phyloP scores from a whole-genome alignment of 2,329 filamentous ascomycete species.

The Endothia cerciana region DNA sequence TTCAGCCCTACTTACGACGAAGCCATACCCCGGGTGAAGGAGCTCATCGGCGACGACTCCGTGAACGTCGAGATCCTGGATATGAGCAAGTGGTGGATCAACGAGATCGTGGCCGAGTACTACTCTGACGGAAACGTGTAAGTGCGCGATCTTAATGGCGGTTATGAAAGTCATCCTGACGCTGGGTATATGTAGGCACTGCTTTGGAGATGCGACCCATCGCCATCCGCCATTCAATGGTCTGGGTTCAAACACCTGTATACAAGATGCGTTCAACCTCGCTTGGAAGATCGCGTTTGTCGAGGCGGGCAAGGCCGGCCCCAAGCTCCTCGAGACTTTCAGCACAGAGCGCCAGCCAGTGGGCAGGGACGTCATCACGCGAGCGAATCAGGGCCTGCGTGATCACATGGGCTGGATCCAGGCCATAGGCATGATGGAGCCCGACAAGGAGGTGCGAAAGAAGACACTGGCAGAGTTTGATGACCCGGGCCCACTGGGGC shows the following conservation, averaged over 20 bases:
- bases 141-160: conserved; percentile 20
- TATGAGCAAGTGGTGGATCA: conserved; percentile 62
- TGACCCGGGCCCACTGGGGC: conserved; percentile 42
- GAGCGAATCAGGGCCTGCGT: conserved; percentile 61
- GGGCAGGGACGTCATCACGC: conserved; percentile 50
- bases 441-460: conserved; percentile 44
- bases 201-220: conserved; percentile 62
- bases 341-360: conserved; percentile 53
- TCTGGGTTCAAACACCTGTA: conserved; percentile 61
- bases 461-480: conserved; percentile 46
- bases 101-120: conserved; percentile 62
- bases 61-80: conserved; percentile 54
- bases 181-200: conserved; percentile 44
- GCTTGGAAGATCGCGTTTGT: conserved; percentile 60
- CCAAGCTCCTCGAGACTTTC: conserved; percentile 48
- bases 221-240: conserved; percentile 62
- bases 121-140: conserved; percentile 57
- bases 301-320: conserved; percentile 42
- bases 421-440: conserved; percentile 48
- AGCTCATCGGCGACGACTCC: conserved; percentile 60
- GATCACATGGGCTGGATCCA: conserved; percentile 53
- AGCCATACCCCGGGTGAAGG: conserved; percentile 48
- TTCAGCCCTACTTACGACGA: conserved; percentile 50
- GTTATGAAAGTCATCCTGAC: background rate
- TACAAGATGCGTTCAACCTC: conserved; percentile 60